Base-by-base conservation (phyloP, 345 rosid genomes). In the Corchorus olitorius region DNA sequence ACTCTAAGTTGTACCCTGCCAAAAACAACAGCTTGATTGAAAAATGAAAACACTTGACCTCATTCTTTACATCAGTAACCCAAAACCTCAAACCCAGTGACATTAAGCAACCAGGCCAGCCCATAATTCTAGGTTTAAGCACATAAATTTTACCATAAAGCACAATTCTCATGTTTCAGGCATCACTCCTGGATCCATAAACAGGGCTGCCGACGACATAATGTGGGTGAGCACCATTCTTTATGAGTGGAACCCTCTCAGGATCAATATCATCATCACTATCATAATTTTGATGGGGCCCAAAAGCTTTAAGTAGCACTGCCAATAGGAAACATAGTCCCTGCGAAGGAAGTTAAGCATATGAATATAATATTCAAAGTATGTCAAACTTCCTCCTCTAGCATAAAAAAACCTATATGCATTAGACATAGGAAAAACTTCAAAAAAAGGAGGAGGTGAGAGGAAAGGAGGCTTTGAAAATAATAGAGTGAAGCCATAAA, bases 211-310 rank as follows among this genome's bases (percentile, higher is more conserved):
- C 90, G 78, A 88, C 89, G 45, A 78, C 93, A 76, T 89, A 92
- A 41, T 79, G 89, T 17, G 82, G 81, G 35, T 82, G 87, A 60
- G 65, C 88, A 73, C 76, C 78, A 86, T 90, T 85, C 59, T 80
- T 88, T 69, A 95, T 78, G 61, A 95, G 89, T n/a, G 94, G 90
- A 82, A 76, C 91, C 56, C 82, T 89, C 64, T 84, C 91, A 16
- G 89, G 58, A 75, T 70, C 76, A 67, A 65, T 88, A 19, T 95
- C 97, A 80, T 95, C 97, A 22, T 92, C 98, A 67, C 93, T 91
- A 72, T 90, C 96, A 80, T 91, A 92, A 82, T 76, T 81, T 43
- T 55, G 87, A 84, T 88, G 88, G 8, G 97, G 94, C 50, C 98
- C 97, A 22, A 92, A 84, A 72, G 88, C 93, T 79, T 89, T 90